Conservation (phyloP, 1,139 yeast genomes). For the Hansenula lynferdii region DNA sequence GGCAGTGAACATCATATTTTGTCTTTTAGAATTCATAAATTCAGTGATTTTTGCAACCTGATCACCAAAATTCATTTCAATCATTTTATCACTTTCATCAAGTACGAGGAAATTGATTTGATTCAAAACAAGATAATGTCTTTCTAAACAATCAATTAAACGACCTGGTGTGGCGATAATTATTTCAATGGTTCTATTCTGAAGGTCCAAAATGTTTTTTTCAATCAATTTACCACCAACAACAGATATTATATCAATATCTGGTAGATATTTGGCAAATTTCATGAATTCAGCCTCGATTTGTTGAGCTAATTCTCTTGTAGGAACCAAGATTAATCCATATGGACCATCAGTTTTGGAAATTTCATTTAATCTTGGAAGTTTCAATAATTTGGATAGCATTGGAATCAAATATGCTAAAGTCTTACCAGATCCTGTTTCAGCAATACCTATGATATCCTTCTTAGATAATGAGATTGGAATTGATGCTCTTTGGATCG, state of each 20-base stretch:
- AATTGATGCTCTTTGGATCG: slow-evolving; percentile 85
- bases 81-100: slow-evolving; percentile 96
- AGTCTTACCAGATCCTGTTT: slow-evolving; percentile 96
- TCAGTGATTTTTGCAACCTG: slow-evolving; percentile 53
- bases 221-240: slow-evolving; percentile 91
- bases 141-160: slow-evolving; percentile 74
- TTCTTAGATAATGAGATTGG: slow-evolving; percentile 59
- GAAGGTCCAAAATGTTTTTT: slow-evolving; percentile 57
- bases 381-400: slow-evolving; percentile 47
- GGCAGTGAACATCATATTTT: slow-evolving; percentile 91
- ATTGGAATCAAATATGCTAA: slow-evolving; percentile 78
- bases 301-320: slow-evolving; percentile 90
- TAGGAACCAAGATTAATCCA: slow-evolving; percentile 77
- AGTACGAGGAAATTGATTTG: slow-evolving; percentile 67
- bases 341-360: slow-evolving; percentile 54
- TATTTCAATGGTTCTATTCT: slow-evolving; percentile 63
- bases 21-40: slow-evolving; percentile 29
- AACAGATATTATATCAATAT: slow-evolving; percentile 55
- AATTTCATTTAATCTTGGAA: slow-evolving; percentile 35
- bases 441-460: slow-evolving; percentile 89
- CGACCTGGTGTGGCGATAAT: slow-evolving; percentile 95
- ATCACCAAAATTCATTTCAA: slow-evolving; percentile 90
- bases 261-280: slow-evolving; percentile 37
- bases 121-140: slow-evolving; percentile 53
- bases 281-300: slow-evolving; percentile 62